Percentiles rank a stretch among this genome's conserved stretches.
phyloP scores from a whole-genome alignment of 768 basidiomycete species.

The Podaxis carcinomalis region DNA sequence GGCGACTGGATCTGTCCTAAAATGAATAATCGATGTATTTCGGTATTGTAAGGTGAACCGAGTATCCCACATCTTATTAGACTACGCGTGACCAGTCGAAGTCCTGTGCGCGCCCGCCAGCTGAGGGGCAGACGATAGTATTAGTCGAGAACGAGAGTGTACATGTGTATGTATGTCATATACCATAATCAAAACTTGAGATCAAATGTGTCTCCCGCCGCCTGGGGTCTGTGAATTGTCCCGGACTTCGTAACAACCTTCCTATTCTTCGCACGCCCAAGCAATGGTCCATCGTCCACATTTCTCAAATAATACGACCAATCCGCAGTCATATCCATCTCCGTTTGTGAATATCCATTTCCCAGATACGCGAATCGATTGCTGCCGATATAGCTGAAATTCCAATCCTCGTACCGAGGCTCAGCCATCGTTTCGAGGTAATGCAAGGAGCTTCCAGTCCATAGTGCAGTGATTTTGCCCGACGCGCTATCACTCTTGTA shows the following conservation, averaged over 20 bases:
- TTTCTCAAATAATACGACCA: slow-evolving; percentile 24
- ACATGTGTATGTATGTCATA: background rate
- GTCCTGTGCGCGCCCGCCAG: background rate
- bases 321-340: slow-evolving; percentile 23
- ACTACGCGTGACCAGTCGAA: too few relatives aligned
- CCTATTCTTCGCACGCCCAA: slow-evolving; percentile 14
- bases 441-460: slow-evolving; percentile 29
- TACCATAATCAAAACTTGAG: background rate
- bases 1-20: too few relatives aligned
- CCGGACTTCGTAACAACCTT: slow-evolving; percentile 7
- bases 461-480: slow-evolving; percentile 25
- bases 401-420: slow-evolving; percentile 27
- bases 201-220: background rate
- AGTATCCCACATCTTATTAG: too few relatives aligned
- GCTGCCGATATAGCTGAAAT: slow-evolving; percentile 21
- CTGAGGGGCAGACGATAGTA: background rate
- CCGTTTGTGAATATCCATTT: slow-evolving; percentile 26
- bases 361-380: slow-evolving; percentile 27
- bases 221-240: background rate
- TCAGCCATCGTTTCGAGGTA: slow-evolving; percentile 25
- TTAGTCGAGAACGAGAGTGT: background rate
- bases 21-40: too few relatives aligned
- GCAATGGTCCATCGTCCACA: slow-evolving; percentile 16
- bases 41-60: too few relatives aligned
- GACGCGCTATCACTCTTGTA: slow-evolving; percentile 21